Percentiles rank a stretch among this genome's conserved stretches.
Evolutionary conservation across 345 rosid species (phyloP).

Genomic region (Linum usitatissimum): DNA sequence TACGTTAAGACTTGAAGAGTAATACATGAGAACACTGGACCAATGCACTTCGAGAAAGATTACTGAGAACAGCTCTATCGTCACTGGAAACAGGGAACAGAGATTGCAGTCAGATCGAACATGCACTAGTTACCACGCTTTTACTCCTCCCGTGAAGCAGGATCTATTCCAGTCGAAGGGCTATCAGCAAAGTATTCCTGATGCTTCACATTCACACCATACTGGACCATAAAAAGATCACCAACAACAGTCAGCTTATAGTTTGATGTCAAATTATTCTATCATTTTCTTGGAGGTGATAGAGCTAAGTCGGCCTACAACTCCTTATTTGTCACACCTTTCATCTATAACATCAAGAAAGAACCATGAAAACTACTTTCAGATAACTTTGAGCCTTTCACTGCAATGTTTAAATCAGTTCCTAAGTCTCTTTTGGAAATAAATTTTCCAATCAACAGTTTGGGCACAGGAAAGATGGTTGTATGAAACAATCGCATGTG

Average conservation of each 20-base stretch:
- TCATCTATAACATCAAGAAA: background rate
- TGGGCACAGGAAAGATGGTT: background rate
- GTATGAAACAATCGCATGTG: background rate
- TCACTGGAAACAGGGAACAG: background rate
- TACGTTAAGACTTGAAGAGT: no score
- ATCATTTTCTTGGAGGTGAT: background rate
- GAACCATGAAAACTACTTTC: background rate
- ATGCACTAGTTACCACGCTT: background rate
- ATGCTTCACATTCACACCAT: slow-evolving; percentile 84
- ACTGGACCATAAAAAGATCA: slow-evolving; percentile 34
- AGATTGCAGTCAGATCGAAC: background rate
- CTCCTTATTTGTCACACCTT: no score
- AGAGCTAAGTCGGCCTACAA: no score
- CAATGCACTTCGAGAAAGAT: background rate
- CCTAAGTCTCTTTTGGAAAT: background rate
- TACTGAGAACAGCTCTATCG: background rate
- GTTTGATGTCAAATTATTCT: background rate
- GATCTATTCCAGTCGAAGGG: slow-evolving; percentile 48
- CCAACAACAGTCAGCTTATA: background rate
- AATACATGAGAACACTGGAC: background rate
- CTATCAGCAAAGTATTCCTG: slow-evolving; percentile 85
- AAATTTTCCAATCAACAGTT: background rate
- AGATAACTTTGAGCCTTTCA: background rate
- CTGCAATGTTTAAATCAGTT: background rate
- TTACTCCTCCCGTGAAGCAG: slow-evolving; percentile 51